Conservation (phyloP, 345 rosid species). For the Eucalyptus regnans region DNA sequence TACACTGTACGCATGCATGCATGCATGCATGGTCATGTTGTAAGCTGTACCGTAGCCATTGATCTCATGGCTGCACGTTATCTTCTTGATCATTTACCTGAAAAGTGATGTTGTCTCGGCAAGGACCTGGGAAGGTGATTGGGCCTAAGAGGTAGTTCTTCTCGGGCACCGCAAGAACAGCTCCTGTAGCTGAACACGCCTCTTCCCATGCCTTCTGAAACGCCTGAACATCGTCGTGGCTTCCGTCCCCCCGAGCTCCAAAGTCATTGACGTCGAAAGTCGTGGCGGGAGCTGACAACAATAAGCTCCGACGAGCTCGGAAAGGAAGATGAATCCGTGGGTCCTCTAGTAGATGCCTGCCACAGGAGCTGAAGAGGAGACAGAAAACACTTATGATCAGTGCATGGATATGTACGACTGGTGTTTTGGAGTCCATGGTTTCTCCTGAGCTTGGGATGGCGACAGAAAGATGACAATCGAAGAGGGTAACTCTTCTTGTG, state of each 20-base stretch:
- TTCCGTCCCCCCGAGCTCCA: conserved; percentile 54
- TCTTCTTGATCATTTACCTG: conserved; percentile 22
- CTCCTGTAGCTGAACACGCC: conserved; percentile 47
- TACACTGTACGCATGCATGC: background rate
- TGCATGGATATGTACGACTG: background rate
- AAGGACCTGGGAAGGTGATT: conserved; percentile 55
- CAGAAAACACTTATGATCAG: background rate
- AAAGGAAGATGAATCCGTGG: background rate
- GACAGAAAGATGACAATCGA: background rate
- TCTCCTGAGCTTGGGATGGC: background rate
- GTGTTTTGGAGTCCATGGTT: background rate
- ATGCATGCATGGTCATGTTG: background rate
- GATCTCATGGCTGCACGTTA: background rate
- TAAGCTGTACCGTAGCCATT: background rate
- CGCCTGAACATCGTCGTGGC: conserved; percentile 45
- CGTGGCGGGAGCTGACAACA: background rate
- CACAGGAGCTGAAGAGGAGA: background rate
- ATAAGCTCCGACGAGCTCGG: background rate
- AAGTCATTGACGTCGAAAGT: conserved; percentile 32
- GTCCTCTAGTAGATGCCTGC: background rate
- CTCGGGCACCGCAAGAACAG: conserved; percentile 35
- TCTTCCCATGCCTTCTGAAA: conserved; percentile 67
- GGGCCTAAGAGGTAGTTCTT: conserved; percentile 39
- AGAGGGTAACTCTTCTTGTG: background rate
- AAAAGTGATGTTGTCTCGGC: conserved; percentile 38